A percentile compares a stretch with the other conserved stretches of the same genome.
These are phyloP conservation scores for Fistulinella cinereoalba DNA, from an alignment of 1,284 basidiomycete genomes.

Conservation along the genomic window DNA sequence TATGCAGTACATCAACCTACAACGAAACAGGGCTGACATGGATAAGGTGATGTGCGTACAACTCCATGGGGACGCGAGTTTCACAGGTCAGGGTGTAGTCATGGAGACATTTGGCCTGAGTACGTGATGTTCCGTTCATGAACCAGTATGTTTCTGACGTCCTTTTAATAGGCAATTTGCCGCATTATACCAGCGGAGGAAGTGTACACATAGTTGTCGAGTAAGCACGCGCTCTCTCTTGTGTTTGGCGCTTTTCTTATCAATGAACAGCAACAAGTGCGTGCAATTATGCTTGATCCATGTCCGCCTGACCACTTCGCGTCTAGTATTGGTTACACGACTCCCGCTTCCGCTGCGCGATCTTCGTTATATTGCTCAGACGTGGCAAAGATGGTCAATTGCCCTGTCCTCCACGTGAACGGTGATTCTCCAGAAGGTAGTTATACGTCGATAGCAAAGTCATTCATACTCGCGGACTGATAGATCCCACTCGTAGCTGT, in stretches of 20 bases:
- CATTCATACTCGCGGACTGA: neutral
- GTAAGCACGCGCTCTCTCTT: conserved; percentile 44
- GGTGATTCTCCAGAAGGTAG: conserved; percentile 86
- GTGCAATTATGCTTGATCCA: conserved; percentile 9
- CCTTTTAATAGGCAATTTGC: conserved; percentile 61
- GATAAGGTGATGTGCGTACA: conserved; percentile 76
- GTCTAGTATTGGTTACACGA: conserved; percentile 84
- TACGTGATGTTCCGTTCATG: conserved; percentile 34
- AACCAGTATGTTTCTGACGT: neutral
- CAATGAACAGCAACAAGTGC: conserved; percentile 50
- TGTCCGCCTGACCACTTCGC: neutral
- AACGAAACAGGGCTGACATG: neutral
- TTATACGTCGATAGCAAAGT: conserved; percentile 9
- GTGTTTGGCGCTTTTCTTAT: conserved; percentile 60
- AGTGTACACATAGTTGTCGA: conserved; percentile 90
- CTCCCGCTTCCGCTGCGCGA: conserved; percentile 76
- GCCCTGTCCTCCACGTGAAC: conserved; percentile 88
- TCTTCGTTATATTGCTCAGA: conserved; percentile 89
- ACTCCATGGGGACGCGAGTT: conserved; percentile 87
- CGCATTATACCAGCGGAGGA: conserved; percentile 87
- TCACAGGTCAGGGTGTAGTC: conserved; percentile 87
- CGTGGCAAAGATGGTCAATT: conserved; percentile 85
- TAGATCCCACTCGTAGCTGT: conserved; percentile 51
- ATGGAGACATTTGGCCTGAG: conserved; percentile 84
- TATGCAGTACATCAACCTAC: neutral